phyloP scores from a whole-genome alignment of 2,329 filamentous ascomycete genomes.

The Xylaria sp. region DNA sequence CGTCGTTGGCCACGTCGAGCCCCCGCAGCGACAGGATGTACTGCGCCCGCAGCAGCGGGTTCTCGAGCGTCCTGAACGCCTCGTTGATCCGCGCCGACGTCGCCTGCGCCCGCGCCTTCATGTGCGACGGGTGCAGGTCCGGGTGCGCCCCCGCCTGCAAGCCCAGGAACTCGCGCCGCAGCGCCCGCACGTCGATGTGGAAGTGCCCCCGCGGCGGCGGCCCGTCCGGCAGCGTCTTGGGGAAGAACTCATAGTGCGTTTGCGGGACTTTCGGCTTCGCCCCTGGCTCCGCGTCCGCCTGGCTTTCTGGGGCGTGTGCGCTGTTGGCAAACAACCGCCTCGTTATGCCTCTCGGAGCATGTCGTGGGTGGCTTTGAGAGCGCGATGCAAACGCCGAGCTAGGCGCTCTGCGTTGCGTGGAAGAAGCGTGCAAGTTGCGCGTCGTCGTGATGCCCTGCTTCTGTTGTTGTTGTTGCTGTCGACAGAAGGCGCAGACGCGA shows the following conservation, averaged over 20 bases:
- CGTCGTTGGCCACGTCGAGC: slow-evolving; percentile 80
- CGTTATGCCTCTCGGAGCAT: background rate
- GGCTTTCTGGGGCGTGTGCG: background rate
- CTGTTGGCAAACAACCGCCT: background rate
- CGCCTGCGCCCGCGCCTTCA: slow-evolving; percentile 71
- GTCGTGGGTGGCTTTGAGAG: background rate
- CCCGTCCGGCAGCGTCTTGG: slow-evolving; percentile 73
- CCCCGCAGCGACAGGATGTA: slow-evolving; percentile 77
- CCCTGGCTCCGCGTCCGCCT: background rate
- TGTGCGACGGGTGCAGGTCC: slow-evolving; percentile 64
- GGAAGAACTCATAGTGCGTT: slow-evolving; percentile 90
- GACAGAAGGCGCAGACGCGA: slow-evolving; percentile 40
- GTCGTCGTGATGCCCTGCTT: slow-evolving; percentile 11
- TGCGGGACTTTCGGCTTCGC: slow-evolving; percentile 31
- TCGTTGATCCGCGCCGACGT: slow-evolving; percentile 86
- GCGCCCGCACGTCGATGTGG: slow-evolving; percentile 68
- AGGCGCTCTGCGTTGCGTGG: background rate
- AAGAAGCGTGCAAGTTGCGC: slow-evolving; percentile 1
- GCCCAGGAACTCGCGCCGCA: slow-evolving; percentile 84
- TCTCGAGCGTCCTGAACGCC: slow-evolving; percentile 83
- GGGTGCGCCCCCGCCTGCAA: slow-evolving; percentile 81
- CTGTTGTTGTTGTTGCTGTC: slow-evolving; percentile 26
- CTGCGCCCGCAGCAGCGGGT: slow-evolving; percentile 83
- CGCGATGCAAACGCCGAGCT: background rate
- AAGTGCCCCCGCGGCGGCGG: slow-evolving; percentile 81